Evolutionary conservation across 2,329 filamentous ascomycete genomes (phyloP), one percentile per base, ranked within the genome.

Genomic region (Cadophora sp.): DNA sequence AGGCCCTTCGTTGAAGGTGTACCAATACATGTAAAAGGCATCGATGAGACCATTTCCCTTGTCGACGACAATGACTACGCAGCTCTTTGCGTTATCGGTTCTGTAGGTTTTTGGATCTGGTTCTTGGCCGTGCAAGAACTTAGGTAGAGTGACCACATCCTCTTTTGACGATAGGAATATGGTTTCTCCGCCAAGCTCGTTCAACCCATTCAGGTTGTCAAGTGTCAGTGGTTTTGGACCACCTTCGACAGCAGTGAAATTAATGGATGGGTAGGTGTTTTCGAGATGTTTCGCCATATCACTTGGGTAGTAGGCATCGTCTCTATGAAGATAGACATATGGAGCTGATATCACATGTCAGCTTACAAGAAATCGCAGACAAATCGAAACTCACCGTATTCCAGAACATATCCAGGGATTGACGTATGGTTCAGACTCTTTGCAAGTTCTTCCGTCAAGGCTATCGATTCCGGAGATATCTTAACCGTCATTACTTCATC

Each of bases 61-160:
- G 67, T 87, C 82, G 50, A 97, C 89, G 24, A 96, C 85, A 39
- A 97, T 82, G 20, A 97, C 86, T 11, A 96, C 87, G 14, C 81
- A 81, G 6, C 82, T 82, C 6, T 81, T 80, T 2, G 83, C 83
- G 2, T 81, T 74, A n/a, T 66, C 55, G 6, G 71, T 73, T 36
- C 4, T 82, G 84, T 68, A 82, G 79, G 27, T 86, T 83, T 30
- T 78, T 72, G 24, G 69, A 69, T 73, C 85, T 79, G 0, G 87
- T 85, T 24, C 75, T 78, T 6, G 83, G 80, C 59, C 88, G 86
- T 61, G 80, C 69, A 69, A 82, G 78, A 81, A 83, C 81, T 22
- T 75, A 24, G 39, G 81, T 79, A 59, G 79, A 73, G 4, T 79
- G 75, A 65, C 51, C 30, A 82, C 81, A 3, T 78, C 75, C 13